Evolutionary conservation across 306 rosid species (phyloP).

Genomic region (Hippophae tibetana): DNA sequence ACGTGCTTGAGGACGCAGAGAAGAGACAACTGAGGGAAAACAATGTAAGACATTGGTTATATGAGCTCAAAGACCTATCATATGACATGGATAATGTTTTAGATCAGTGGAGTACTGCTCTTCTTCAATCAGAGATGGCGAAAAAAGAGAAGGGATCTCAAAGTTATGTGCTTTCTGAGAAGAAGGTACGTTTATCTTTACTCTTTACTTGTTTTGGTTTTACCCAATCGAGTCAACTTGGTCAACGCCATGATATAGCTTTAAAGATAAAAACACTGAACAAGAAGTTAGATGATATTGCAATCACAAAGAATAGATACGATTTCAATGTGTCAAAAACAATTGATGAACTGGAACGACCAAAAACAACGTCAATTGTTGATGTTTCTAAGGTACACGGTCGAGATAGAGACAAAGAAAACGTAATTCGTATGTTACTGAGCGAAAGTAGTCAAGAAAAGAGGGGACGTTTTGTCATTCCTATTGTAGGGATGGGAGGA

Average conservation of each 20-base stretch:
- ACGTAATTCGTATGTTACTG: not conserved
- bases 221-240: not conserved
- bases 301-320: not conserved
- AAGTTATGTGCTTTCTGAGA: not conserved
- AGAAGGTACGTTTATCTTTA: constrained; percentile 7
- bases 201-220: not conserved
- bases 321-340: not conserved
- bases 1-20: constrained; percentile 12
- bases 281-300: not conserved
- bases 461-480: not conserved
- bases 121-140: not conserved
- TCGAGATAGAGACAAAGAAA: not conserved
- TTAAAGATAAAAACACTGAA: constrained; percentile 2
- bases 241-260: constrained; percentile 5
- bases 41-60: not conserved
- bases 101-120: constrained; percentile 15
- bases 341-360: not conserved
- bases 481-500: constrained; percentile 20
- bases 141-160: not conserved
- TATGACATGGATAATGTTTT: constrained; percentile 9
- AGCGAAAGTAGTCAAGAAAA: not conserved
- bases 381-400: constrained; percentile 6
- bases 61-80: constrained; percentile 1
- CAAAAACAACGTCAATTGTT: constrained; percentile 5
- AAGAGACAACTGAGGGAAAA: constrained; percentile 1